These are phyloP conservation scores for Musa beccarii DNA, from an alignment of 176 grass and related monocot genomes.

Conservation along the genomic window DNA sequence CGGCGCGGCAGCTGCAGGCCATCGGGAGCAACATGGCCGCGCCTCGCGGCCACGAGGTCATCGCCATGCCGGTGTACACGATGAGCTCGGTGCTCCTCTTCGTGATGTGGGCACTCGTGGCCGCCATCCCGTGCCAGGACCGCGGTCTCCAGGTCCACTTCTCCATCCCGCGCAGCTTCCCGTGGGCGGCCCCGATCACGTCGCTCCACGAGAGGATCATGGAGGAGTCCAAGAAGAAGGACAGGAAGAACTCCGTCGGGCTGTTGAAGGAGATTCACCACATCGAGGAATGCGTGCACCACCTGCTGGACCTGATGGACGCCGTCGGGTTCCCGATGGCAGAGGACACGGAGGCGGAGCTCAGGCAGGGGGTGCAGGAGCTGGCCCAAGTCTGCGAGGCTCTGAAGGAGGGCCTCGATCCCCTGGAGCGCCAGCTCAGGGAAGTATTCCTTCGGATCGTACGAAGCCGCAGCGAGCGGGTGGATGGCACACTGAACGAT, in stretches of 20 bases:
- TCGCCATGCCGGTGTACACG: conserved; percentile 7
- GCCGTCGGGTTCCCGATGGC: not conserved
- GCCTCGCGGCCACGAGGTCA: not conserved
- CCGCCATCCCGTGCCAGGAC: conserved; percentile 9
- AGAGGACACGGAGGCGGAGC: not conserved
- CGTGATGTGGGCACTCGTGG: conserved; percentile 13
- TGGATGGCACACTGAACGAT: not conserved
- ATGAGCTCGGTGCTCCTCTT: conserved; percentile 12
- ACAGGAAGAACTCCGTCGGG: conserved; percentile 1
- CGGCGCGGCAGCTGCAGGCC: not conserved
- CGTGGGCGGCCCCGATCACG: conserved; percentile 3
- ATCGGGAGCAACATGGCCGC: conserved; percentile 1
- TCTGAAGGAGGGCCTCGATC: conserved; percentile 2
- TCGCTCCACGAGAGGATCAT: not conserved
- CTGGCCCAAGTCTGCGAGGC: conserved; percentile 1
- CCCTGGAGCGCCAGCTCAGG: conserved; percentile 6
- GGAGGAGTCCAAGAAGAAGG: conserved; percentile 14
- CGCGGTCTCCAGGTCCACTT: conserved; percentile 9
- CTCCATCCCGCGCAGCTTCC: conserved; percentile 1
- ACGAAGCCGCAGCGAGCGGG: not conserved
- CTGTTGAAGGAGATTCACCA: conserved; percentile 13
- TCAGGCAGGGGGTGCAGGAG: conserved; percentile 7
- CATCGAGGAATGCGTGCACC: conserved; percentile 2
- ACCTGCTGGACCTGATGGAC: not conserved
- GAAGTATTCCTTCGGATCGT: conserved; percentile 6